Conservation (phyloP, 1,284 basidiomycete species). For the Leccinum fuscescens region DNA sequence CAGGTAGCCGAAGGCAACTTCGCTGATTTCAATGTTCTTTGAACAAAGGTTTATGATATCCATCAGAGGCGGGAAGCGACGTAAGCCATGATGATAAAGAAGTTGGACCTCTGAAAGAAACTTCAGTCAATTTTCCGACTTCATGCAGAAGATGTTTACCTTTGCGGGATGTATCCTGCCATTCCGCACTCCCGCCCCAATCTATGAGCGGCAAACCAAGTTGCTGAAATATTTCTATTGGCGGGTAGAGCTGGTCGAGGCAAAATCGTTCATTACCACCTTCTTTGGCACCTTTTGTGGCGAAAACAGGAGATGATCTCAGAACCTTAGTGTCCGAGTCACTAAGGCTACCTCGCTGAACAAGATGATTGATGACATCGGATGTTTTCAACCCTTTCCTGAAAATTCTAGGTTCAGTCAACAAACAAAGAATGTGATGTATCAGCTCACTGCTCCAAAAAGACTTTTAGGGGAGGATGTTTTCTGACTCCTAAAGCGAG, state of each 20-base stretch:
- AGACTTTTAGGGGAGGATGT: too few relatives aligned
- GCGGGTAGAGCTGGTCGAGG: slow-evolving; percentile 80
- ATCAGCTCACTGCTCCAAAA: slow-evolving; percentile 40
- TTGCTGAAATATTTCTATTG: slow-evolving; percentile 65
- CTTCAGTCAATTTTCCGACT: not conserved
- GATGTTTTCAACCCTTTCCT: slow-evolving; percentile 76
- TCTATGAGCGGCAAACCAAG: slow-evolving; percentile 80
- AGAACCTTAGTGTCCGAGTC: slow-evolving; percentile 32
- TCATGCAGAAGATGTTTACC: not conserved
- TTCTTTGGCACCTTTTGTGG: slow-evolving; percentile 14
- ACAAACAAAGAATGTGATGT: not conserved
- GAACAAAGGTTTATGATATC: slow-evolving; percentile 63
- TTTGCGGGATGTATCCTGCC: slow-evolving; percentile 44
- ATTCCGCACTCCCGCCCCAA: slow-evolving; percentile 56
- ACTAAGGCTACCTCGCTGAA: slow-evolving; percentile 55
- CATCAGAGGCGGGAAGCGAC: slow-evolving; percentile 37
- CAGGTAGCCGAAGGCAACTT: slow-evolving; percentile 70
- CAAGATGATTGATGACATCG: slow-evolving; percentile 78
- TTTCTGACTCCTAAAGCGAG: too few relatives aligned
- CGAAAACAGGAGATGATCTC: slow-evolving; percentile 59
- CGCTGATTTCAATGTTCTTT: slow-evolving; percentile 42
- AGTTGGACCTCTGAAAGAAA: too few relatives aligned
- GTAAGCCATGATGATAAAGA: too few relatives aligned
- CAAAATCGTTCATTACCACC: too few relatives aligned
- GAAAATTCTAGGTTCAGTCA: not conserved